Conservation (phyloP, 176 grass and related monocot species). For the Aegilops umbellulata region DNA sequence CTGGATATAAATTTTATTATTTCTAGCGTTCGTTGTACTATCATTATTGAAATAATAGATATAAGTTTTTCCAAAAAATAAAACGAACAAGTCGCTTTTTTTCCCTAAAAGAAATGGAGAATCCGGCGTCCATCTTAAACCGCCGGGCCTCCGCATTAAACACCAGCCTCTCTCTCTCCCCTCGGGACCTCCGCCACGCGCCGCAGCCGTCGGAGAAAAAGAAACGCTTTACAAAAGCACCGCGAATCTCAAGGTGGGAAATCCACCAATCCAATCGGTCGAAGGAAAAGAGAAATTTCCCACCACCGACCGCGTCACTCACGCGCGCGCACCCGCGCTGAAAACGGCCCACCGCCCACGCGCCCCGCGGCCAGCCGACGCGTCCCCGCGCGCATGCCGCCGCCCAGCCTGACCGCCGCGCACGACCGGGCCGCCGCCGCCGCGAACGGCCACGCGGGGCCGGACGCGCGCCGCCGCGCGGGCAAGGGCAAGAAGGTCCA, state of each 20-base stretch:
- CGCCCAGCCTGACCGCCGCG: conserved; percentile 33
- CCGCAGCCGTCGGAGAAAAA: neutral
- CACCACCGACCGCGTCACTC: neutral
- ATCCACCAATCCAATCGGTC: neutral
- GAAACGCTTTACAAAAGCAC: neutral
- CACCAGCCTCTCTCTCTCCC: neutral
- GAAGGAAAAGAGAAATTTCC: neutral
- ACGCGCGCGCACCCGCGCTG: neutral
- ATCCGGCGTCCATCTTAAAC: too few relatives aligned
- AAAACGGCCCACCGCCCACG: neutral
- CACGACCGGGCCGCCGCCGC: neutral
- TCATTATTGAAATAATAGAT: too few relatives aligned
- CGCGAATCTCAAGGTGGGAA: neutral
- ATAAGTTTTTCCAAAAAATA: too few relatives aligned
- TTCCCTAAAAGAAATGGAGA: too few relatives aligned
- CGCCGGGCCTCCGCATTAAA: neutral
- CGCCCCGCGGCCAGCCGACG: neutral
- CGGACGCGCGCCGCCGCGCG: neutral
- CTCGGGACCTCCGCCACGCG: conserved; percentile 6
- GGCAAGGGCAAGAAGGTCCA: conserved; percentile 22
- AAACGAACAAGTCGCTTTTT: too few relatives aligned
- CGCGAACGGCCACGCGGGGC: neutral
- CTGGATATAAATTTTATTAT: too few relatives aligned
- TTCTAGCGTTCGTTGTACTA: too few relatives aligned
- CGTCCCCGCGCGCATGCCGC: conserved; percentile 30